phyloP scores from a whole-genome alignment of 2,329 filamentous ascomycete genomes.

The Aspergillus fischeri region DNA sequence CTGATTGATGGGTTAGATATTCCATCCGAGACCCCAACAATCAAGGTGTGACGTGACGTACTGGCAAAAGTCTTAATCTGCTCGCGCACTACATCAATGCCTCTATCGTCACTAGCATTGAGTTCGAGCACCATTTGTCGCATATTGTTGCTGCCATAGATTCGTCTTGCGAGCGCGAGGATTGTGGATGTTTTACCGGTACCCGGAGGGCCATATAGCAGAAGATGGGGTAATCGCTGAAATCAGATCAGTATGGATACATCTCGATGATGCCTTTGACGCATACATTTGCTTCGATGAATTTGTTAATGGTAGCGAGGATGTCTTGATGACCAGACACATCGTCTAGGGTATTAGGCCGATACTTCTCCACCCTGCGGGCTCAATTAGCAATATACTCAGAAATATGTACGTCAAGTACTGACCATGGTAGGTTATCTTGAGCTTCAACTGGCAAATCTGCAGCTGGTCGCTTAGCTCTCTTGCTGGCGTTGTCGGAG shows the following conservation, averaged over 20 bases:
- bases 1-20: constrained; percentile 18
- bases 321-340: constrained; percentile 98
- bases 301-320: constrained; percentile 94
- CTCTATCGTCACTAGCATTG: constrained; percentile 94
- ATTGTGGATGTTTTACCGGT: constrained; percentile 98
- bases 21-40: background rate
- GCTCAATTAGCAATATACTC: constrained; percentile 10
- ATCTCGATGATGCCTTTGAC: background rate
- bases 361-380: constrained; percentile 89
- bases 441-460: constrained; percentile 92
- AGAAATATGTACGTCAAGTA: background rate
- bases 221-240: constrained; percentile 81
- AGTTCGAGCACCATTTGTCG: constrained; percentile 98
- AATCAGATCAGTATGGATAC: constrained; percentile 1
- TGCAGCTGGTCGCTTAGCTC: constrained; percentile 87
- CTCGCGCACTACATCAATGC: constrained; percentile 95
- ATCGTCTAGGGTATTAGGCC: constrained; percentile 81
- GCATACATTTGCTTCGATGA: constrained; percentile 79
- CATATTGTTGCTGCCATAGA: constrained; percentile 89
- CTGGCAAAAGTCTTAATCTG: constrained; percentile 99
- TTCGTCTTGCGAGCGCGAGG: constrained; percentile 83
- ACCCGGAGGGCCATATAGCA: constrained; percentile 93
- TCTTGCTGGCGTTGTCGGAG: constrained; percentile 64
- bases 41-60: constrained; percentile 19
- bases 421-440: constrained; percentile 86